These are phyloP conservation scores for Biscogniauxia sp. DNA, from an alignment of 2,329 filamentous ascomycete genomes.

Conservation along the genomic window DNA sequence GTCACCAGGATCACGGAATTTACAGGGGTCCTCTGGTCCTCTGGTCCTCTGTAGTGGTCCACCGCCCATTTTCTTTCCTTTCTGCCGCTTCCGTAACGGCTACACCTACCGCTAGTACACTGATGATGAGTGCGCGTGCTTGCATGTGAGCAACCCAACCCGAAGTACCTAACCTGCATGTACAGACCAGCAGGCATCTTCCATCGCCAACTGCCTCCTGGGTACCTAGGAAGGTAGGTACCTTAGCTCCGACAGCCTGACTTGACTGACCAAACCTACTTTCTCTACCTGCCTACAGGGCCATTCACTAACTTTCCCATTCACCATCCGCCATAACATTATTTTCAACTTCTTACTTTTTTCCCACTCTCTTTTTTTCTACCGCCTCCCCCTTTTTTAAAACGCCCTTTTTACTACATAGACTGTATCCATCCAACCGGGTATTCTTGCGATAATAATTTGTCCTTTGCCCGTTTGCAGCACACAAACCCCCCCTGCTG, in stretches of 20 bases:
- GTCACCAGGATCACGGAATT: neutral
- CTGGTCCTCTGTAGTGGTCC: neutral
- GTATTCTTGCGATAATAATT: neutral
- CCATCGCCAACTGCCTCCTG: neutral
- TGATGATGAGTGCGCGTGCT: neutral
- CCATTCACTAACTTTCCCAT: conserved; percentile 7
- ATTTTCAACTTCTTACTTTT: conserved; percentile 1
- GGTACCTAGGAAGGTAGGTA: too few relatives aligned
- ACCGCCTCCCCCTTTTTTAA: neutral
- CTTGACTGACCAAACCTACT: neutral
- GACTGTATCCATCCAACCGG: neutral
- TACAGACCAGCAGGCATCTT: neutral
- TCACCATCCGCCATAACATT: conserved; percentile 6
- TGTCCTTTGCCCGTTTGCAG: neutral
- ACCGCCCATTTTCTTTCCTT: neutral
- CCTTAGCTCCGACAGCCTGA: neutral
- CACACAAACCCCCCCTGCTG: neutral
- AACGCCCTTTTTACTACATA: neutral
- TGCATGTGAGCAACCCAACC: neutral
- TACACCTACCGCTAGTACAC: neutral
- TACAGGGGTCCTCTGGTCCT: neutral
- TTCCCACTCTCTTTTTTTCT: neutral
- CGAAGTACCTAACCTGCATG: neutral
- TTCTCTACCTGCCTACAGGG: neutral
- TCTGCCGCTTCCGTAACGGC: neutral